A percentile compares a stretch with the other conserved stretches of the same genome.
phyloP scores from a whole-genome alignment of 2,329 filamentous ascomycete species.

The Trichoderma sp. region DNA sequence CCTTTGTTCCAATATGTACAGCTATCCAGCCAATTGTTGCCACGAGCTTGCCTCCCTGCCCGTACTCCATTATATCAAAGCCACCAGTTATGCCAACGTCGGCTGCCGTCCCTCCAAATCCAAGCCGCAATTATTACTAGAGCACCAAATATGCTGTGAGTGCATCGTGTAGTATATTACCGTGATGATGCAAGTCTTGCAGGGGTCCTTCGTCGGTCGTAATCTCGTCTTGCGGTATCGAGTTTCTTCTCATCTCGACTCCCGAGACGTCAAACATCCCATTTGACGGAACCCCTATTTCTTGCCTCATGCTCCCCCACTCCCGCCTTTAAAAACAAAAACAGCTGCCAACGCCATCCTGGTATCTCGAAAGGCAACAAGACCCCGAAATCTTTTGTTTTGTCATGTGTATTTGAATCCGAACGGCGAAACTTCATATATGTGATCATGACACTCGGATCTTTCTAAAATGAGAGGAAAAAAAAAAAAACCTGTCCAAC shows the following conservation, averaged over 20 bases:
- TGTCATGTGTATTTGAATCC: conserved; percentile 21
- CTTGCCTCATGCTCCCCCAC: conserved; percentile 1
- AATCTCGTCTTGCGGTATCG: not conserved
- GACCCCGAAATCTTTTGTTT: conserved; percentile 24
- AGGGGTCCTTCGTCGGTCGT: not conserved
- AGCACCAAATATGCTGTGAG: not conserved
- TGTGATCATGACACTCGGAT: conserved; percentile 34
- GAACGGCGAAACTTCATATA: conserved; percentile 32
- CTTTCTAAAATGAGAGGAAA: conserved; percentile 22
- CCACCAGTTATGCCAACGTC: conserved; percentile 10
- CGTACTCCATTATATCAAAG: conserved; percentile 9
- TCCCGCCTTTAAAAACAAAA: conserved; percentile 24
- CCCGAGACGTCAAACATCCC: not conserved
- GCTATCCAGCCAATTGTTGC: conserved; percentile 15
- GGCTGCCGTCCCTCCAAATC: not conserved
- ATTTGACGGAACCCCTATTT: not conserved
- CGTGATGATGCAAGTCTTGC: not conserved
- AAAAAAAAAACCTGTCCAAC: conserved; percentile 1
- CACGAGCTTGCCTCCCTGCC: not conserved
- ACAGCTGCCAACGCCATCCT: conserved; percentile 39
- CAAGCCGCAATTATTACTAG: conserved; percentile 7
- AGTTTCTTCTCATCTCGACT: not conserved
- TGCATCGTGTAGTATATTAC: not conserved
- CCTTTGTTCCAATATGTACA: conserved; percentile 17
- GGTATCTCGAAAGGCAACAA: conserved; percentile 40